Evolutionary conservation across 441 rosid species (phyloP), one percentile per base, ranked within the genome.

Genomic region (Populus hybrid): DNA sequence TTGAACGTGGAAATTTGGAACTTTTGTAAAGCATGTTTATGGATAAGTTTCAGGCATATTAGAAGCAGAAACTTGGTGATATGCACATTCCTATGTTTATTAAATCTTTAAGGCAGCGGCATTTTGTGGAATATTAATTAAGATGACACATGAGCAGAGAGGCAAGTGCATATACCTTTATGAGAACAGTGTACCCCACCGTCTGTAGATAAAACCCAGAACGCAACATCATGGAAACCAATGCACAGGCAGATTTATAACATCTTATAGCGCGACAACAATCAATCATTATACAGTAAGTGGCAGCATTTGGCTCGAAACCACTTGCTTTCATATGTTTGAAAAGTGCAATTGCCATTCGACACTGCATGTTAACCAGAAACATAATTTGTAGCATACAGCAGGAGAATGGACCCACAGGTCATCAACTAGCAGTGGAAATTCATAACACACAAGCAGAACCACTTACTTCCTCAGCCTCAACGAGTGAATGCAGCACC

Each of bases 181-280:
- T 81, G 74, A 94, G 88, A 78, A 85, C 72, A 69, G 94, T 90
- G 77, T 87, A 94, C 59, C 90, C 87, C 38, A 75, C 40, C 21
- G 77, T 73, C 46, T 67, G 57, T 26, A 91, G 98, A 70, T 69
- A 61, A 86, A 81, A 89, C 54, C 99, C 96, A 70, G 86, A 89
- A 18, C 98, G 97, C 81, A 91, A 46, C 98, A 94, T 94, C 93
- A 91, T 46, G 81, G 96, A 93, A 84, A 93, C 79, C 38, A 96
- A 38, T 14, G 91, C 88, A 81, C 72, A 73, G 65, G 98, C 96
- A 80, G 91, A 89, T 79, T 77, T 84, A 80, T 82, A 87, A 87
- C 87, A 83, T 77, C 69, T 64, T 40, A 85, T 85, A 59, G 24
- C 68, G 85, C 87, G 76, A 83, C 96, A 94, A 72, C 92, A 90